A percentile compares a stretch with the other conserved stretches of the same genome.
These are phyloP conservation scores for Drechslera avenae DNA, from an alignment of 2,329 filamentous ascomycete species.

Conservation along the genomic window DNA sequence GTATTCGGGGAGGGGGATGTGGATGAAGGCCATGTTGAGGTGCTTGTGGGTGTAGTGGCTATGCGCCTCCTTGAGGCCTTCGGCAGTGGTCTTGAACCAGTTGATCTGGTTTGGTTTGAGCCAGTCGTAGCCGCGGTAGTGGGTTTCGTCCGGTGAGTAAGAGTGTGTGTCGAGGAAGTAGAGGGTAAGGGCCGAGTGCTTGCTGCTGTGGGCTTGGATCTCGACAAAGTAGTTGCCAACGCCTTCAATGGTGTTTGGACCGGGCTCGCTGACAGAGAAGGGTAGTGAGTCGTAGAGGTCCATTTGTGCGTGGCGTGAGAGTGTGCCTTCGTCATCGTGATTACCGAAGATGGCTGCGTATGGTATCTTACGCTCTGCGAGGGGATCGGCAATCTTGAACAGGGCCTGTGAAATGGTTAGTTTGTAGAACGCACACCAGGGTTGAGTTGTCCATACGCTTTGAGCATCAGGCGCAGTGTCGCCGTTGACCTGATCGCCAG, in stretches of 20 bases:
- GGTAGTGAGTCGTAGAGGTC: constrained; percentile 82
- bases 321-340: constrained; percentile 89
- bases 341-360: constrained; percentile 97
- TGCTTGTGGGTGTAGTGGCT: constrained; percentile 87
- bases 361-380: constrained; percentile 86
- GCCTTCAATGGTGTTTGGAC: constrained; percentile 82
- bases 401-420: constrained; percentile 65
- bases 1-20: constrained; percentile 95
- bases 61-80: constrained; percentile 71
- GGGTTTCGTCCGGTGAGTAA: constrained; percentile 86
- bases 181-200: constrained; percentile 90
- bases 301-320: constrained; percentile 82
- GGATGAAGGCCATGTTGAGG: constrained; percentile 95
- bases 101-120: constrained; percentile 90
- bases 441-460: constrained; percentile 61
- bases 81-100: constrained; percentile 86
- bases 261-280: constrained; percentile 84
- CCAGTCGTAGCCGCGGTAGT: constrained; percentile 96
- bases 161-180: constrained; percentile 93
- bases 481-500: constrained; percentile 94
- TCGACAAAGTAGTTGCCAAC: constrained; percentile 96
- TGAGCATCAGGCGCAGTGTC: constrained; percentile 90
- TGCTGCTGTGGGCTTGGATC: constrained; percentile 79
- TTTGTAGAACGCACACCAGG: not conserved
- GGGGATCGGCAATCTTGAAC: constrained; percentile 86